Evolutionary conservation across 495 filamentous ascomycete genomes (phyloP), one percentile per base, ranked within the genome.

Genomic region (Annulohypoxylon stygium): DNA sequence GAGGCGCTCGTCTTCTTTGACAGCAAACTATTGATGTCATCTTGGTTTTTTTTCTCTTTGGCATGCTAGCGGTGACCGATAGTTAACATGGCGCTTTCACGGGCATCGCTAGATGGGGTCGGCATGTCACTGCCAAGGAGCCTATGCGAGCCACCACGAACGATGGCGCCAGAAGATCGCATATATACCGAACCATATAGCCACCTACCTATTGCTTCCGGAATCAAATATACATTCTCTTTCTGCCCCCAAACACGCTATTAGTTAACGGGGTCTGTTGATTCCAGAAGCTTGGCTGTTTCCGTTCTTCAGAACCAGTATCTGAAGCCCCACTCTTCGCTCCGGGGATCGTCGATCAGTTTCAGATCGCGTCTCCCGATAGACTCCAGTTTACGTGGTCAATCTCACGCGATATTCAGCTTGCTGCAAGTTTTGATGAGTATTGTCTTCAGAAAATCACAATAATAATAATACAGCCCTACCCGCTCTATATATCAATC

Each of bases 271-370:
- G 23, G 12, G 11, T 11, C 11, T n/a, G 6, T 54, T 54, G 23
- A 30, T 26, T 54, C 9, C 14, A 34, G 36, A 20, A 7, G 18
- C 33, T 36, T 37, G n/a, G 30, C 43, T 30, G 2, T 66, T 45
- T 59, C 58, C 20, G 18, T 37, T 58, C 41, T 14, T 20, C n/a
- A 34, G 14, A 43, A 43, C 26, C n/a, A 16, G 30, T 16, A 54
- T 57, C 55, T 26, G 8, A 16, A 25, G 63, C 47, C 36, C 63
- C 53, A 59, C 34, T 41, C 11, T 47, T 18, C 54, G 45, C 43
- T 43, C 57, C 51, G 20, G 53, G 39, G 53, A 58, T 59, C 51
- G 39, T 58, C 63, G 63, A 66, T 66, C 63, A 16, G 63, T 58
- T 47, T 58, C 63, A 66, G 63, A 58, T 48, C 53, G 18, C 41